These are phyloP conservation scores for Geotrichum restrictum DNA, from an alignment of 1,139 yeast genomes.

Conservation along the genomic window DNA sequence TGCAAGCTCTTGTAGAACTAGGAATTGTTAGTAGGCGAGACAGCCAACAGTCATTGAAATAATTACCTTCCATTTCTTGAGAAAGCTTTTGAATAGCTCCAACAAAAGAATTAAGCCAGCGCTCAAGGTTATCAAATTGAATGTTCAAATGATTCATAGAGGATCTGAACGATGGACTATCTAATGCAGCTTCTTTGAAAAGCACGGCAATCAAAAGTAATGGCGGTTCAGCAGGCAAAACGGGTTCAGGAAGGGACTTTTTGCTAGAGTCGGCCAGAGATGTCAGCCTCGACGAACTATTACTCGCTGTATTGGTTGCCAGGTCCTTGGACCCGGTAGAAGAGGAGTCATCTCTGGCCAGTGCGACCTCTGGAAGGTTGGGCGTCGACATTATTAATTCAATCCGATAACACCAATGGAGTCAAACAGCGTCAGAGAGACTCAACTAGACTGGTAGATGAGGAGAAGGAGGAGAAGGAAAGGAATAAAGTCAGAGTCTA, in stretches of 20 bases:
- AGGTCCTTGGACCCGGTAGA: slow-evolving; percentile 4
- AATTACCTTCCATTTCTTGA: slow-evolving; percentile 48
- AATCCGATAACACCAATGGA: no score
- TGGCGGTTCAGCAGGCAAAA: slow-evolving; percentile 4
- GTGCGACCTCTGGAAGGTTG: neutral
- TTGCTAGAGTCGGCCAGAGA: neutral
- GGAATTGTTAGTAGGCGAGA: neutral
- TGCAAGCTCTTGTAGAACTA: slow-evolving; percentile 39
- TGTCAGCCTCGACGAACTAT: neutral
- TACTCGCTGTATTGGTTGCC: neutral
- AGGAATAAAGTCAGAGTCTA: neutral
- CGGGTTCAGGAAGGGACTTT: neutral
- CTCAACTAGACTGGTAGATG: neutral
- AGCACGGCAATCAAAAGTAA: slow-evolving; percentile 50
- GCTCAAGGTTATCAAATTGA: slow-evolving; percentile 63
- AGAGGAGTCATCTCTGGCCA: neutral
- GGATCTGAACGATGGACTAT: slow-evolving; percentile 37
- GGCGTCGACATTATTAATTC: neutral
- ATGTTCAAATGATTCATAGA: slow-evolving; percentile 61
- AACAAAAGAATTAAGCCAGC: slow-evolving; percentile 62
- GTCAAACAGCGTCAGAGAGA: no score
- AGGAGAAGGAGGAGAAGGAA: neutral
- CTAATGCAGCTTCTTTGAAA: slow-evolving; percentile 57
- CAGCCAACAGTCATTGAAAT: neutral
- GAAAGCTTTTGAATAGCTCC: slow-evolving; percentile 55